Percentiles rank a stretch among this genome's conserved stretches.
Evolutionary conservation across 768 basidiomycete genomes (phyloP).

Genomic region (Suillus subluteus): DNA sequence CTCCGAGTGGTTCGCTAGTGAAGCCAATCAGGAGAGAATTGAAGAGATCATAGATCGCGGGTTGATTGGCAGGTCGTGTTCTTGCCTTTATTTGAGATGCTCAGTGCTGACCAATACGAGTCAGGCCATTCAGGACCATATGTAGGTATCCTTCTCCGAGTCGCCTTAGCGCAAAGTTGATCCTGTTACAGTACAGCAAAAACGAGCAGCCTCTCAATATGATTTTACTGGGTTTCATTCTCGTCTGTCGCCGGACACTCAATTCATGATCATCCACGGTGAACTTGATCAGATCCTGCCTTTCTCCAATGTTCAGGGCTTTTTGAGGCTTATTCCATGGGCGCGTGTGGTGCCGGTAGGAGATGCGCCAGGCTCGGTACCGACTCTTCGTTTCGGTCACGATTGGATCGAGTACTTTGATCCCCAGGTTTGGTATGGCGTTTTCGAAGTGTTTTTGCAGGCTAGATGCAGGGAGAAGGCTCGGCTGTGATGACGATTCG

Average conservation of each 20-base stretch:
- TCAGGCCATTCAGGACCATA: conserved; percentile 36
- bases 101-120: conserved; percentile 1
- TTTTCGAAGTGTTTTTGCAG: conserved; percentile 40
- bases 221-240: conserved; percentile 37
- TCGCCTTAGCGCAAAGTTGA: neutral
- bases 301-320: conserved; percentile 38
- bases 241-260: conserved; percentile 34
- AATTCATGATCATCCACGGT: conserved; percentile 46
- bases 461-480: conserved; percentile 5
- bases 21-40: conserved; percentile 30
- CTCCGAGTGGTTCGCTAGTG: conserved; percentile 38
- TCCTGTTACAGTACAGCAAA: conserved; percentile 10
- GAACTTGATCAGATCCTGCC: conserved; percentile 43
- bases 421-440: conserved; percentile 42
- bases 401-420: conserved; percentile 53
- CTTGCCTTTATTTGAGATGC: neutral
- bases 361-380: conserved; percentile 32
- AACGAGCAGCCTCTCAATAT: conserved; percentile 14
- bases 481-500: conserved; percentile 10
- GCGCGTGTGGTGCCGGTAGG: conserved; percentile 40
- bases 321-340: conserved; percentile 41
- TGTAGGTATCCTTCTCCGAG: conserved; percentile 28
- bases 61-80: conserved; percentile 26
- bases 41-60: conserved; percentile 29
- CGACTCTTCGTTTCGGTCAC: conserved; percentile 44